Evolutionary conservation across 306 rosid genomes (phyloP).

Genomic region (Begonia peltatifolia): DNA sequence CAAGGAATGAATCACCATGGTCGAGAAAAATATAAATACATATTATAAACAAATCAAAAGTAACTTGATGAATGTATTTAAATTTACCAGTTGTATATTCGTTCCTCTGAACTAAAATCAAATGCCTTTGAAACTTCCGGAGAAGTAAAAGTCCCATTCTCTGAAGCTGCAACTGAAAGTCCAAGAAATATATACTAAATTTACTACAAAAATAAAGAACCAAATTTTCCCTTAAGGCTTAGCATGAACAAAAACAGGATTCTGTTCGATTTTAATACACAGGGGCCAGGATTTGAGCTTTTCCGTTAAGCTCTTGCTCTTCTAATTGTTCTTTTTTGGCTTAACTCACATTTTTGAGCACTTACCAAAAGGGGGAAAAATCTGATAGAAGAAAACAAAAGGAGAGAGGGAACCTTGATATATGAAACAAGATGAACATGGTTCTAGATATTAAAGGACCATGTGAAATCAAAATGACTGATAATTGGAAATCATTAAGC

Average conservation of each 20-base stretch:
- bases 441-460: too few species aligned
- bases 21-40: background rate
- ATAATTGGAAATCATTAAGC: too few species aligned
- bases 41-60: background rate
- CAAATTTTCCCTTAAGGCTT: background rate
- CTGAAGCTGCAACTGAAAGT: conserved; percentile 62
- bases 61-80: background rate
- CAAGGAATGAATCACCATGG: background rate
- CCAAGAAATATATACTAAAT: background rate
- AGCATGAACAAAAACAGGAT: background rate
- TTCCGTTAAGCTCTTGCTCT: too few species aligned
- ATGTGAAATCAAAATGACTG: too few species aligned
- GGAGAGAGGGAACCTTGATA: too few species aligned
- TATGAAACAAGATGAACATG: too few species aligned
- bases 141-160: conserved; percentile 58
- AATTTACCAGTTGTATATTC: conserved; percentile 70
- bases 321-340: too few species aligned
- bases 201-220: background rate
- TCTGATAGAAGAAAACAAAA: too few species aligned
- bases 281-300: background rate
- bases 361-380: too few species aligned
- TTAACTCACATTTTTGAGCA: too few species aligned
- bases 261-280: background rate
- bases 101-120: conserved; percentile 70
- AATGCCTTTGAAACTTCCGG: conserved; percentile 66